Base-by-base conservation (phyloP, 805 yeast genomes). In the Hanseniaspora singularis region DNA sequence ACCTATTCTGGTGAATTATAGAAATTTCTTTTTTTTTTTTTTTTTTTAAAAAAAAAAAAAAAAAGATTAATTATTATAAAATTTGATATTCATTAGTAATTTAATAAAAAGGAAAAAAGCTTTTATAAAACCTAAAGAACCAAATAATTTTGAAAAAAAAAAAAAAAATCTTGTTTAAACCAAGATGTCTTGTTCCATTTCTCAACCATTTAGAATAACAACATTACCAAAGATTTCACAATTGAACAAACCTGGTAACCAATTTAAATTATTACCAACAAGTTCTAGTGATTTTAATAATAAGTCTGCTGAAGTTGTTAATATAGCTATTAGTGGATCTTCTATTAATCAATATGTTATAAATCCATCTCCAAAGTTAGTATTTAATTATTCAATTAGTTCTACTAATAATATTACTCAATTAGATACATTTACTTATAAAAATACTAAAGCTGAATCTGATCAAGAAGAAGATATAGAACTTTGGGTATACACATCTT, bases 301-400 rank as follows among this genome's bases (percentile, higher is more conserved):
- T 16, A 32, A 54, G 16, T 43, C 52, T 16, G 51, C 64, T 2
- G 60, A 63, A 41, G 56, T 51, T 28, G 51, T 63, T n/a, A 59
- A 58, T 26, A 54, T 63, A 15, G 65, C 64, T 36, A 54, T 63
- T 10, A 61, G 64, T 1, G 64, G 62, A 16, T 61, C 63, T 23
- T 57, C 64, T 3, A 53, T 63, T 22, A 56, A 61, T 14, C 63
- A 63, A 48, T 63, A 59, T 49, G 49, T 62, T 9, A 54, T 62
- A 14, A 62, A 63, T 46, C 66, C 66, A 26, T 60, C 65, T 1
- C 66, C 66, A 16, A 63, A 57, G 41, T 49, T 61, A n/a, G 52
- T 59, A 3, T 56, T 55, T 28, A 60, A 58, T 44, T 49, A 55
- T 19, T 56, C 66, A 14, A 60, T 63, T 16, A 64, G 65, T 23